Evolutionary conservation across 257 asterid genomes (phyloP).

Genomic region (Eustoma russellianum): DNA sequence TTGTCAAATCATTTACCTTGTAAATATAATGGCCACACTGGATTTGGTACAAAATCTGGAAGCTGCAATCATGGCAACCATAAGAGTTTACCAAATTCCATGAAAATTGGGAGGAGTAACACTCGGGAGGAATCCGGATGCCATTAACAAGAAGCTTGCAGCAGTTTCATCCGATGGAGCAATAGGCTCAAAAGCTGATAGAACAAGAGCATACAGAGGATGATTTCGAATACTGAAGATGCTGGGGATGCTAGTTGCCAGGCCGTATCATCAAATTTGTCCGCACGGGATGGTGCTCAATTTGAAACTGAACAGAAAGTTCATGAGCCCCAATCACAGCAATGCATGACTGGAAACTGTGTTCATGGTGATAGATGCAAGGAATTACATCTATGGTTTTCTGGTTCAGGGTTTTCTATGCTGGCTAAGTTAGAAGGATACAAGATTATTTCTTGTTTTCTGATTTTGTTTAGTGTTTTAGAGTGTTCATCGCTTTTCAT

Average conservation of each 20-base stretch:
- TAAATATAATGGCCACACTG: too few species aligned
- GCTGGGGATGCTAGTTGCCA: too few species aligned
- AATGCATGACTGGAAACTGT: conserved; percentile 26
- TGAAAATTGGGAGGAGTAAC: not conserved
- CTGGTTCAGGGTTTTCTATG: conserved; percentile 37
- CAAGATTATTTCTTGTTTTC: conserved; percentile 18
- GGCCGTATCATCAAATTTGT: too few species aligned
- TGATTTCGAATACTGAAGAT: too few species aligned
- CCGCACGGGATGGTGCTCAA: too few species aligned
- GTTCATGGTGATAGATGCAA: conserved; percentile 38
- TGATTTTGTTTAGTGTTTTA: not conserved
- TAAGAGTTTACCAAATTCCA: too few species aligned
- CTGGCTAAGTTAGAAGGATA: conserved; percentile 40
- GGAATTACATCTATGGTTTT: conserved; percentile 31
- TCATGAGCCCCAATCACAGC: conserved; percentile 17
- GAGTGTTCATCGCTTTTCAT: not conserved
- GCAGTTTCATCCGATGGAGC: not conserved
- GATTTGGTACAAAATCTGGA: too few species aligned
- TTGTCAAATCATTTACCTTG: conserved; percentile 12
- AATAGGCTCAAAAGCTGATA: too few species aligned
- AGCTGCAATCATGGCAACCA: too few species aligned
- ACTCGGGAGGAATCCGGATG: conserved; percentile 6
- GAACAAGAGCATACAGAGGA: too few species aligned
- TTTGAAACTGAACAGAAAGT: not conserved
- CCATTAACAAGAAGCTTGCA: too few species aligned